Conservation (phyloP, 1,284 basidiomycete species). For the Xerocomus minutiporus region DNA sequence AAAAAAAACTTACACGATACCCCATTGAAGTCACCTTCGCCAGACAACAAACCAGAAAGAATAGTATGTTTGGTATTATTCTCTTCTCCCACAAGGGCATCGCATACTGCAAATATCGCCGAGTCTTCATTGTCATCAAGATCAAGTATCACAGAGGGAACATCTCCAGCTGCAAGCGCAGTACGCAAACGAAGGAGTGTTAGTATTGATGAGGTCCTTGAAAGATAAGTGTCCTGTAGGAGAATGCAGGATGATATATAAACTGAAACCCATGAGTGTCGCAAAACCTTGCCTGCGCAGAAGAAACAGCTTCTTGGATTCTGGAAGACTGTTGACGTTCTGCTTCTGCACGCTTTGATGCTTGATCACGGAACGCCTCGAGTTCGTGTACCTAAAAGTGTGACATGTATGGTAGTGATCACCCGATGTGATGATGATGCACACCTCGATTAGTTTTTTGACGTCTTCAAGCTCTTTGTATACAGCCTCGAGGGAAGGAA, state of each 20-base stretch:
- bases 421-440: conserved; percentile 35
- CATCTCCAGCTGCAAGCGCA: conserved; percentile 46
- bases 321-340: conserved; percentile 52
- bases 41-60: conserved; percentile 52
- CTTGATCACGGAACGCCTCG: conserved; percentile 54
- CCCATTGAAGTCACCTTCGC: conserved; percentile 53
- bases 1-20: conserved; percentile 48
- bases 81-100: conserved; percentile 53
- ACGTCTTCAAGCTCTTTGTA: conserved; percentile 79
- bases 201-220: conserved; percentile 51
- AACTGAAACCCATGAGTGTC: too few relatives aligned
- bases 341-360: conserved; percentile 48
- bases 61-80: conserved; percentile 45
- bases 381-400: conserved; percentile 54
- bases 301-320: conserved; percentile 51
- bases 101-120: conserved; percentile 49
- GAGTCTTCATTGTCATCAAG: conserved; percentile 50
- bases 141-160: conserved; percentile 41
- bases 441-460: conserved; percentile 75
- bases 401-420: background rate
- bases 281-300: conserved; percentile 49
- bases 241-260: background rate
- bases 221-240: conserved; percentile 15
- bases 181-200: conserved; percentile 63
- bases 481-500: conserved; percentile 70